These are phyloP conservation scores for Pythium sp. DNA, from an alignment of 352 stramenopile genomes.

Conservation along the genomic window DNA sequence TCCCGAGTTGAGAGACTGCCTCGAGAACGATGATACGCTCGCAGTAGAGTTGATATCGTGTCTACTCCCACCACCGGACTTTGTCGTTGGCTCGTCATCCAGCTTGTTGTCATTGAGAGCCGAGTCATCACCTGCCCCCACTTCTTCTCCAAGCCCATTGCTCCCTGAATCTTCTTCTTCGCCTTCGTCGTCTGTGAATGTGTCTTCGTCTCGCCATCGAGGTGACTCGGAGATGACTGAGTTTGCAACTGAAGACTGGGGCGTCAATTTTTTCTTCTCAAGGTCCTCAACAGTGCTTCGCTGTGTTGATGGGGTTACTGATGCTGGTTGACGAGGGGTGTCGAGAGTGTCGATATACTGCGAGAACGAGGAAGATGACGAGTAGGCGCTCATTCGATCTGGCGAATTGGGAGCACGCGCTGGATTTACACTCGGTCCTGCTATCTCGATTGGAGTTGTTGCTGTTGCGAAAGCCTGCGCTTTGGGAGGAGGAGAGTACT, in stretches of 20 bases:
- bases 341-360: conserved; percentile 7
- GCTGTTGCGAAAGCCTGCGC: not conserved
- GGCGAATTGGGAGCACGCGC: not conserved
- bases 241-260: not conserved
- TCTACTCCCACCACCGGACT: not conserved
- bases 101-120: not conserved
- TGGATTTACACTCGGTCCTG: no score
- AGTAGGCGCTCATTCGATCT: conserved; percentile 14
- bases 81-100: not conserved
- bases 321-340: not conserved
- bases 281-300: not conserved
- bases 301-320: not conserved
- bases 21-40: conserved; percentile 3
- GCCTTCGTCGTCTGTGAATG: conserved; percentile 24
- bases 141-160: not conserved
- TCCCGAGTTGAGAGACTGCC: conserved; percentile 1
- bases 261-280: not conserved
- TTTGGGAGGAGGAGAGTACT: not conserved
- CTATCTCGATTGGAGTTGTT: not conserved
- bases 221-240: conserved; percentile 17
- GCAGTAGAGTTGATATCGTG: not conserved
- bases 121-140: not conserved
- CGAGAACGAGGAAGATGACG: conserved; percentile 15
- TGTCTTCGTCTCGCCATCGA: conserved; percentile 31
- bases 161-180: conserved; percentile 16